Base-by-base conservation (phyloP, 1,284 basidiomycete species). In the Mycena citricolor region DNA sequence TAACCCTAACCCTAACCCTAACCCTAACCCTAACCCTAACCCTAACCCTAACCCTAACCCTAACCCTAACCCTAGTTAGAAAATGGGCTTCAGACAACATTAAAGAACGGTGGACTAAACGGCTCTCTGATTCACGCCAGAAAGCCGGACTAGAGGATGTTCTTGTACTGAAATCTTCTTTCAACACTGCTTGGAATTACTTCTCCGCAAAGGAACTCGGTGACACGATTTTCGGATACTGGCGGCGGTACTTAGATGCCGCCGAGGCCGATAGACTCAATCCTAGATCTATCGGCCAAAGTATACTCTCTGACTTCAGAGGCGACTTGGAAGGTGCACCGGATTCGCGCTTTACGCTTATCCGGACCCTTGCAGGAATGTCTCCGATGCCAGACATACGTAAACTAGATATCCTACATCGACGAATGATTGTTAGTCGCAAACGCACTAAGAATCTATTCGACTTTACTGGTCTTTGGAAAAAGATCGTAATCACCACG, bases 181-280 rank as follows among this genome's bases (percentile, higher is more conserved):
- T 42, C 22, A 42, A 42, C 41, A 19, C 49, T 10, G 53, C 47
- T 25, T 61, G 59, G 59, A 54, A 60, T 57, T 60, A 47, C 44
- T 60, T 61, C 41, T 48, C 40, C 29, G 57, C 55, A 22, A 47
- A 50, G 21, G 53, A 59, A 54, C 32, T 61, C 25, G 58, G 57
- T 13, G 41, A 57, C 14, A 52, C 42, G 0, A 36, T 61, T 11
- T 39, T 47, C 25, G 49, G 39, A 31, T 57, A 47, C 26, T 59
- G 59, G 57, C 39, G 40, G 12, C 35, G 42, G 4, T 56, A 42
- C 36, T 20, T 52, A 26, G 29, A n/a, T 16, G 17, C 22, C 19
- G 42, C 39, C 30, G 38, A 51, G 21, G 4, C 17, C 8, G 36
- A 29, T 28, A 23, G 14, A 2, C 11, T 25, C 2, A 22, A 17